Conservation (phyloP, 2,329 filamentous ascomycete genomes). For the Xylaria polymorpha region DNA sequence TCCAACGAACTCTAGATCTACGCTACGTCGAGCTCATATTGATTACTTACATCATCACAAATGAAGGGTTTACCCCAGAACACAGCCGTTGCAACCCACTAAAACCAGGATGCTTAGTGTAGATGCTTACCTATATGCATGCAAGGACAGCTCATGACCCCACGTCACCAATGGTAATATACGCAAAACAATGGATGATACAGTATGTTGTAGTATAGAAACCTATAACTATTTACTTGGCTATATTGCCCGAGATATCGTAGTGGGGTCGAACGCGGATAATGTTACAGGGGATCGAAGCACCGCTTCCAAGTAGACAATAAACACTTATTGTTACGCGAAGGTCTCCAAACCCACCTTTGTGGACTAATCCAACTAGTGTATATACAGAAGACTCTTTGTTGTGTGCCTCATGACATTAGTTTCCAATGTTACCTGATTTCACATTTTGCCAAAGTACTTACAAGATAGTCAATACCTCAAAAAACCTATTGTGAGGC, state of each 20-base stretch:
- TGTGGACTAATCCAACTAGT: no score
- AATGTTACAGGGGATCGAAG: neutral
- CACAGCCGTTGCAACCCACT: neutral
- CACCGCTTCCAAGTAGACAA: neutral
- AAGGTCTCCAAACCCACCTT: no score
- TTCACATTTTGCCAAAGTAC: neutral
- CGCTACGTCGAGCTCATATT: neutral
- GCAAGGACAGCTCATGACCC: conserved; percentile 7
- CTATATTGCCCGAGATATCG: neutral
- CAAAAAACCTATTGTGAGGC: neutral
- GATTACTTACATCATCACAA: neutral
- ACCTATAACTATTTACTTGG: neutral
- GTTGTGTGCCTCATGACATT: no score
- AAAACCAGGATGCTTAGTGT: neutral
- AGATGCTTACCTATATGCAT: neutral
- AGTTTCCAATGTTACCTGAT: neutral
- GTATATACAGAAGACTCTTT: no score
- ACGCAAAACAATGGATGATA: neutral
- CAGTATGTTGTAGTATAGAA: neutral
- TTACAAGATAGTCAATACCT: neutral
- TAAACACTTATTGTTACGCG: neutral
- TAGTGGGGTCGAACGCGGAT: neutral
- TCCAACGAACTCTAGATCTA: neutral
- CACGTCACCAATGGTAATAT: conserved; percentile 9
- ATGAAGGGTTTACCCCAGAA: neutral